Evolutionary conservation across 768 basidiomycete genomes (phyloP), one percentile per base, ranked within the genome.

Genomic region (Clathrus columnatus): DNA sequence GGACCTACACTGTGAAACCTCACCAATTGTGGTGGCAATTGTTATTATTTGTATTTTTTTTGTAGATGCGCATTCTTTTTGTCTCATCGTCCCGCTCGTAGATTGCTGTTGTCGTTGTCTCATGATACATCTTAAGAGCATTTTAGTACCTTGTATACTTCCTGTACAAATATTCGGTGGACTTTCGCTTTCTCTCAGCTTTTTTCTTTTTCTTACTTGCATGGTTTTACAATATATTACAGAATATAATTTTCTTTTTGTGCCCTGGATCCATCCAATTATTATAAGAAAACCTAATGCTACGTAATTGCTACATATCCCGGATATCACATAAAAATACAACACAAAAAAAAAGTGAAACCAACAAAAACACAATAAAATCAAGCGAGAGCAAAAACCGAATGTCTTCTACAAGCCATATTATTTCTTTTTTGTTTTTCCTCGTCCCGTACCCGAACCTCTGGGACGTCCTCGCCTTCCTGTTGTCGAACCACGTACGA

Each of bases 1-100:
- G 95, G 94, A 36, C 95, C 94, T 20, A 69, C 64, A 58, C 29
- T 66, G 1, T 36, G 36, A 36, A 36, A 36, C 2, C 14, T 14
- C 2, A 16, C 30, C 36, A 14, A 32, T 6, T 7, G 14, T 32
- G 30, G 11, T n/a, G 11, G n/a, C 14, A 36, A 36, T 4, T 7
- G 30, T 32, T 32, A 14, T 32, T 14, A 14, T 32, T 32, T 32
- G 6, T 32, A 7, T 32, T 32, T 32, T 32, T 6, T 32, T 36
- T 14, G 36, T 36, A 7, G 6, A 32, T 36, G n/a, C n/a, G n/a
- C n/a, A n/a, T 36, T 14, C 36, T 36, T 11, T 36, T 36, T 36
- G 36, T 36, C 11, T 4, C 7, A n/a, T 32, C 30, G 16, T 32
- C 30, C 16, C 30, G 7, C 30, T 32, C 16, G n/a, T n/a, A n/a